Evolutionary conservation across 169 alveolate species (phyloP), one percentile per base, ranked within the genome.

Genomic region (Perkinsus chesapeaki): DNA sequence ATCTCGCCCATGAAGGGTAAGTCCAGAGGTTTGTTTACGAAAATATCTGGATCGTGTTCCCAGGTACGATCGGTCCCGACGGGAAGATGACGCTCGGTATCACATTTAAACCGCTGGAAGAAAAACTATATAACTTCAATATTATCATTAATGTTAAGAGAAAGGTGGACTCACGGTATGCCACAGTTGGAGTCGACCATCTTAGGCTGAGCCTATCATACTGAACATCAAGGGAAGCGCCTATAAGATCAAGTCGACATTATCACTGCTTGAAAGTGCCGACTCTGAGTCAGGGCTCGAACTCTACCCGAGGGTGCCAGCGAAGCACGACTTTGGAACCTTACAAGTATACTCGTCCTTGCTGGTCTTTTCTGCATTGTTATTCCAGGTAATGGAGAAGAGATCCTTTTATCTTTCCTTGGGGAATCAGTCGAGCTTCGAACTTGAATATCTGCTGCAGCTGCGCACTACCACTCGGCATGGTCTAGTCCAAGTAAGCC

Each of bases 161-260:
- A 93, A 98, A 98, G 94, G 94, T 96, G 43, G 91, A 94, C 82
- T 60, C 3, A 34, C 12, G 82, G 0, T 60, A 27, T 7, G 0
- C 3, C 12, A 60, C 82, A 7, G 36, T 60, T 16, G 12, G 95
- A 97, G n/a, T n/a, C n/a, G n/a, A n/a, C n/a, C n/a, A n/a, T n/a
- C n/a, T 23, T 34, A 60, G 82, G 82, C 31, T 1, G 82, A 60
- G 92, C 98, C 98, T n/a, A 95, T 98, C 39, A 95, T 97, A 39
- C 96, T 98, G 47, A 98, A 98, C 94, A 98, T 98, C 91, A 98
- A 98, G 94, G 99, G 99, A 39, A 98, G 97, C 38, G 98, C 99
- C 0, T 97, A 97, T 92, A 95, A 96, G 91, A 95, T 97, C 39
- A 95, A 95, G 91, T 98, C 97, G 92, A 95, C 95, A 96, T 95